phyloP scores from a whole-genome alignment of 805 yeast species.

The Starmerella etchellsii region DNA sequence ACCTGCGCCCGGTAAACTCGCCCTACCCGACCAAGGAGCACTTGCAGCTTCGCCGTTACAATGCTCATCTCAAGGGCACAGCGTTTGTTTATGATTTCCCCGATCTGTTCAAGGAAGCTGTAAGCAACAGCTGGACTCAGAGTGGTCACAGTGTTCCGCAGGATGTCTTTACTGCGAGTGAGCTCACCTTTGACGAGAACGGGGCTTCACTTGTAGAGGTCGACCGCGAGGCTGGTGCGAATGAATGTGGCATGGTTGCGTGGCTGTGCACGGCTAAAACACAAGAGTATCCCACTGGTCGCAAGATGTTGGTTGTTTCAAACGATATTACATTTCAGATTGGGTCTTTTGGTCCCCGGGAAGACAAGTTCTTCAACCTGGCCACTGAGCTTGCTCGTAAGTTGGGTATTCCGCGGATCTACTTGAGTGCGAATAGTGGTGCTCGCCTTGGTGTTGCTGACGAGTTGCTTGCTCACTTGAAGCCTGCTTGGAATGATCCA shows the following conservation, averaged over 20 bases:
- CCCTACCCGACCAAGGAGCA: slow-evolving; percentile 98
- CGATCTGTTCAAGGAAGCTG: slow-evolving; percentile 90
- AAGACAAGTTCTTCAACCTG: slow-evolving; percentile 80
- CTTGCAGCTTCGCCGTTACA: slow-evolving; percentile 95
- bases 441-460: slow-evolving; percentile 98
- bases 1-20: slow-evolving; percentile 84
- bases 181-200: slow-evolving; percentile 73
- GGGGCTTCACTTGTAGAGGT: slow-evolving; percentile 72
- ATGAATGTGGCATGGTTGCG: slow-evolving; percentile 94
- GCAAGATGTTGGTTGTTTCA: slow-evolving; percentile 84
- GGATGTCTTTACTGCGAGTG: slow-evolving; percentile 65
- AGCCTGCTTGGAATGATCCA: slow-evolving; percentile 85
- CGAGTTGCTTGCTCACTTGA: slow-evolving; percentile 75
- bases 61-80: slow-evolving; percentile 96
- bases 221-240: slow-evolving; percentile 91
- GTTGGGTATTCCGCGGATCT: slow-evolving; percentile 88
- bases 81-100: slow-evolving; percentile 98
- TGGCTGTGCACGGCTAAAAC: slow-evolving; percentile 84
- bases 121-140: slow-evolving; percentile 71
- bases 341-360: slow-evolving; percentile 97
- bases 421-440: slow-evolving; percentile 96
- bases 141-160: slow-evolving; percentile 40
- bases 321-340: slow-evolving; percentile 95
- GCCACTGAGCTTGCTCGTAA: slow-evolving; percentile 86
- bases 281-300: slow-evolving; percentile 94